phyloP scores from a whole-genome alignment of 2,329 filamentous ascomycete species.

The Talaromyces sp. region DNA sequence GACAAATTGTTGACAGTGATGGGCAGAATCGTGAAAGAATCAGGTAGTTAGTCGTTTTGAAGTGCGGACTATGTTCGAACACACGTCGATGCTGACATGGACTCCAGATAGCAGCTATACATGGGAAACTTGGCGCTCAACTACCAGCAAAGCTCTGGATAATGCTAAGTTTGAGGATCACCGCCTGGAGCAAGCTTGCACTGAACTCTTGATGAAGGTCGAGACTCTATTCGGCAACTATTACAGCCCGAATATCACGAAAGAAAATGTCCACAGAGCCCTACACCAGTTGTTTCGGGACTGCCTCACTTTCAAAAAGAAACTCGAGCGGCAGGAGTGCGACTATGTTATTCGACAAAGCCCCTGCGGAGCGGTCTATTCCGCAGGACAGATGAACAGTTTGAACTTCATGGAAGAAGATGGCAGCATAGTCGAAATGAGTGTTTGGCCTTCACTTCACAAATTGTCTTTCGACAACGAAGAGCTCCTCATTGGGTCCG shows the following conservation, averaged over 20 bases:
- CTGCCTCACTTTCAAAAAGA: conserved; percentile 25
- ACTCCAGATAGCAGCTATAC: conserved; percentile 21
- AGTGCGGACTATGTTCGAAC: too few species aligned
- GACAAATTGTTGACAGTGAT: not conserved
- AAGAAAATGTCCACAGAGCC: not conserved
- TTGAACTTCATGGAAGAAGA: not conserved
- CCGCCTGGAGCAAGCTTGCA: not conserved
- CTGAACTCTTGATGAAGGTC: not conserved
- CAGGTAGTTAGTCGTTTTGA: conserved; percentile 13
- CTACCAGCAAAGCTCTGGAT: conserved; percentile 22
- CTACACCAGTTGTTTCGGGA: conserved; percentile 18
- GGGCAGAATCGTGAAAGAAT: not conserved
- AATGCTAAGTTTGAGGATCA: not conserved
- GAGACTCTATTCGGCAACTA: conserved; percentile 7
- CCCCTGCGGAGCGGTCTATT: not conserved
- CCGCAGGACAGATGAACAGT: not conserved
- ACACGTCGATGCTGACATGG: not conserved
- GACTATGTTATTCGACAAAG: conserved; percentile 1
- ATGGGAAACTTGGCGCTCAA: conserved; percentile 24
- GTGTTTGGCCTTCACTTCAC: conserved; percentile 1
- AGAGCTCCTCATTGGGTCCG: not conserved
- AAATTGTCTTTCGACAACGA: conserved; percentile 6
- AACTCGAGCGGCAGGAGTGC: conserved; percentile 25
- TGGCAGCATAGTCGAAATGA: not conserved
- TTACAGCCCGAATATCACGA: not conserved